Evolutionary conservation across 495 filamentous ascomycete species (phyloP), one percentile per base, ranked within the genome.

Genomic region (Xylaria nigripes): DNA sequence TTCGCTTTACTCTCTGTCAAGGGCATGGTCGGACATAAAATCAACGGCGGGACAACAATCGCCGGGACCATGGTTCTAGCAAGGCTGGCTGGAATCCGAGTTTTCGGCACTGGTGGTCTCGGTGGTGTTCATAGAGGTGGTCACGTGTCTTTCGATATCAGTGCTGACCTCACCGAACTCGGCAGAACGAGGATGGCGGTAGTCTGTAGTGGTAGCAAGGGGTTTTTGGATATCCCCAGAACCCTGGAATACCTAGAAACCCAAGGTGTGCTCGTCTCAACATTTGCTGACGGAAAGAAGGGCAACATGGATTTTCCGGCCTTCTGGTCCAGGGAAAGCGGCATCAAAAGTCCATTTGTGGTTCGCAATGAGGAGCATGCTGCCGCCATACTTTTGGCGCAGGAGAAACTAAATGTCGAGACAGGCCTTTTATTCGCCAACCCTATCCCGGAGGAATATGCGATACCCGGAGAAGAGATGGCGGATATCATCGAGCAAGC

Each of bases 171-270:
- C 50, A 96, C 88, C 3, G 93, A 98, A 71, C 80, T 98, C 27
- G 90, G 92, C n/a, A 78, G 90, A 25, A 98, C 93, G 3, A 79
- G 87, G 9, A 83, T 98, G 40, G 84, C 91, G 23, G 91, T 98
- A 8, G 76, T 97, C 24, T 87, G 85, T 66, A 87, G 86, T 50
- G 93, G 93, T 3, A 92, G 89, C 62, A 98, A 98, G 71, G 90
- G 93, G 61, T 98, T 98, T 67, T 72, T 98, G 9, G 93, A 98
- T 63, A 86, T 96, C 55, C 86, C 87, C 6, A 76, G 86, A 50
- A 98, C 93, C 1, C 76, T 98, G 2, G 93, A 98, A 71, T 95
- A 87, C 59, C 79, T 98, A 16, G 93, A 98, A 68, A 98, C 93
- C 0, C 87, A 95, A 66, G 93, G 93, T 6, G 90, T 86, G 25